Base-by-base conservation (phyloP, 192 early-diverging fungal species). In the Coemansia sp. region DNA sequence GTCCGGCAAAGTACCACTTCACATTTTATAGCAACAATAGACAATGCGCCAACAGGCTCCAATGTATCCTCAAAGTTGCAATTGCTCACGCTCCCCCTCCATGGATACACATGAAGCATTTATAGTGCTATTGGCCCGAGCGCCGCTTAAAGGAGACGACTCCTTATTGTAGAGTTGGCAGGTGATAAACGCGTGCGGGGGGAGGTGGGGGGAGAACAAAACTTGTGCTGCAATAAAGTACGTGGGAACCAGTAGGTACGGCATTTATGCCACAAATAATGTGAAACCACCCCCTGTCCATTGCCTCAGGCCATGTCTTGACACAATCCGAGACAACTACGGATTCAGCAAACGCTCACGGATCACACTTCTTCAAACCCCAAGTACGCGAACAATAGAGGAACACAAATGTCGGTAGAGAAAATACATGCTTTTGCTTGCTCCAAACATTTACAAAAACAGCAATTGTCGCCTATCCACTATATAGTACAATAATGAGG, bases 401-500 rank as follows among this genome's bases (percentile, higher is more conserved):
- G 27, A 25, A 19, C 17, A 6, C 42, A n/a, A n/a, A 43, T 43
- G n/a, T n/a, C n/a, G 15, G 19, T 27, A 4, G 3, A 15, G 25
- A 5, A 47, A 45, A 2, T 11, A 11, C 32, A 47, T 22, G 42
- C 22, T 53, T 42, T 11, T n/a, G 14, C 22, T 59, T 56, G 17
- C 29, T 3, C 37, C 39, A 39, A 14, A 19, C 27, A 19, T 60
- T 35, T 25, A 17, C 17, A 62, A 62, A 35, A 3, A 12, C 15
- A 60, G 24, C 15, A 20, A 7, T 47, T 27, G 38, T 38, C 12
- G 19, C 49, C 20, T 9, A 19, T 10, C 22, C 27, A 64, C n/a
- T n/a, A n/a, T n/a, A n/a, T n/a, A n/a, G 49, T 22, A 62, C 56
- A 53, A 46, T n/a, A 56, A 76, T 76, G 73, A 65, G 38, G 10